phyloP scores from a whole-genome alignment of 768 basidiomycete species.

The Agaricus subrufescens region DNA sequence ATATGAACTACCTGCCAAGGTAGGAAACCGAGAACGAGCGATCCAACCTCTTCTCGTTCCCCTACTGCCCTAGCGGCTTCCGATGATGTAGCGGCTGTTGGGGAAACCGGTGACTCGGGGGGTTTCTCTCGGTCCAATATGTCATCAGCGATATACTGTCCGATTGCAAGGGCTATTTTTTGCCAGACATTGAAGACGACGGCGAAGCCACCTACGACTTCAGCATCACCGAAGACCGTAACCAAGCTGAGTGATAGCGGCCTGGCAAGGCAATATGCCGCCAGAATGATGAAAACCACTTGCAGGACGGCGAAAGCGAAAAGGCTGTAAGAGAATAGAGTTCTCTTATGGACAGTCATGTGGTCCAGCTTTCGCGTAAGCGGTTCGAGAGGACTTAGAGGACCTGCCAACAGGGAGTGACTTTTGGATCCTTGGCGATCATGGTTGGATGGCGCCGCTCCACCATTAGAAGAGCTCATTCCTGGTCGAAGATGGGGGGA shows the following conservation, averaged over 20 bases:
- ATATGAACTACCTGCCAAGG: too few species aligned
- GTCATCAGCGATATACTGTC: constrained; percentile 4
- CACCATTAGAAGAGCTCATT: constrained; percentile 2
- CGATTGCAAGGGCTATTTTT: neutral
- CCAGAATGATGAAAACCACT: neutral
- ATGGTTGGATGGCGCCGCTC: neutral
- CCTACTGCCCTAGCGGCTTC: too few species aligned
- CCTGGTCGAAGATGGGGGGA: neutral
- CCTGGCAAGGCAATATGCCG: constrained; percentile 3
- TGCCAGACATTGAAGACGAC: constrained; percentile 9
- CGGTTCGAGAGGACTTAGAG: too few species aligned
- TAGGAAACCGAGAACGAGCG: too few species aligned
- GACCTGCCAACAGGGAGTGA: too few species aligned
- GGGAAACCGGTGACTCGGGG: too few species aligned
- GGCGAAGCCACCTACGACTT: constrained; percentile 8
- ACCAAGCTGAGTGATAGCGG: neutral
- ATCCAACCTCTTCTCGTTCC: too few species aligned
- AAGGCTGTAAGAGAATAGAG: neutral
- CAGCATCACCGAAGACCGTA: constrained; percentile 1
- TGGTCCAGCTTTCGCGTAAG: too few species aligned
- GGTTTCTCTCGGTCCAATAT: constrained; percentile 8
- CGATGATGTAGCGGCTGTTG: too few species aligned
- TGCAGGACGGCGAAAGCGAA: neutral
- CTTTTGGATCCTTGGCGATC: too few species aligned
- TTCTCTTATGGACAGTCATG: neutral